Evolutionary conservation across 306 rosid species (phyloP).

Genomic region (Castanea sativa): DNA sequence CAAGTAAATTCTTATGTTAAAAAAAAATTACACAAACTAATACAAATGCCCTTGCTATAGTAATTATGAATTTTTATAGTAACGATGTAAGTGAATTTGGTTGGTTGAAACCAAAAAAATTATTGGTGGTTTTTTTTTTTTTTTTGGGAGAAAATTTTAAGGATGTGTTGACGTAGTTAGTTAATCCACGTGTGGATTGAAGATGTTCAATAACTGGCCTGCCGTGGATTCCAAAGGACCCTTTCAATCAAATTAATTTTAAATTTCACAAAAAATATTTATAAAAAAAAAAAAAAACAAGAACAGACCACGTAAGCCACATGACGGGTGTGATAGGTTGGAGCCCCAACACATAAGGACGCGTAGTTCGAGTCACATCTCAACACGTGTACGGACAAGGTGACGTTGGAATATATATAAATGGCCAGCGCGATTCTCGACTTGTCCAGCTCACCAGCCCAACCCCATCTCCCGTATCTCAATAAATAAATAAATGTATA

Average conservation of each 20-base stretch:
- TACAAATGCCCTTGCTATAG: too few species aligned
- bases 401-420: constrained; percentile 42
- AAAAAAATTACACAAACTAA: too few species aligned
- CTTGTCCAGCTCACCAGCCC: constrained; percentile 66
- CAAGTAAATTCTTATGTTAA: too few species aligned
- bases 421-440: constrained; percentile 52
- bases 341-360: constrained; percentile 23
- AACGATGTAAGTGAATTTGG: too few species aligned
- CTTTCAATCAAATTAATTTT: constrained; percentile 36
- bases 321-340: constrained; percentile 44
- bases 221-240: constrained; percentile 59
- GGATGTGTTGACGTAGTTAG: too few species aligned
- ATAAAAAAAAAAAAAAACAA: too few species aligned
- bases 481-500: too few species aligned
- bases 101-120: too few species aligned
- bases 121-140: too few species aligned
- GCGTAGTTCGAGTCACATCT: constrained; percentile 36
- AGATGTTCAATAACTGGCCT: constrained; percentile 11
- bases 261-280: background rate
- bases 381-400: constrained; percentile 59
- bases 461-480: too few species aligned
- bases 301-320: constrained; percentile 54
- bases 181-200: background rate
- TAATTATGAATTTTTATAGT: too few species aligned
- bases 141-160: too few species aligned